Conservation (phyloP, 2,329 filamentous ascomycete species). For the Penicillium hesseltinei region DNA sequence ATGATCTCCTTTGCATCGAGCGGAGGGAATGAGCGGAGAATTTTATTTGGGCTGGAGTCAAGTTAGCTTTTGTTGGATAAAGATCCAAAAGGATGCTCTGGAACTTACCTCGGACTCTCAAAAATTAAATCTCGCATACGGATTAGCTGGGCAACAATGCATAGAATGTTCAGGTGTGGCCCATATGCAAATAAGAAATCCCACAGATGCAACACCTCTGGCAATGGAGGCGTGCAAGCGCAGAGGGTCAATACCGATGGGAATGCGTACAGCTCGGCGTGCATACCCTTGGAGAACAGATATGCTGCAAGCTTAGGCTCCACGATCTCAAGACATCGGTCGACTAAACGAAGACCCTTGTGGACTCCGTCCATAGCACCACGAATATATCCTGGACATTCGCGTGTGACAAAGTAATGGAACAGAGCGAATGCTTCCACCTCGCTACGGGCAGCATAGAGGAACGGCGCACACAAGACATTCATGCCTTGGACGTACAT, state of each 20-base stretch:
- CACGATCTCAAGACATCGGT: slow-evolving; percentile 86
- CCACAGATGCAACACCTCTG: slow-evolving; percentile 90
- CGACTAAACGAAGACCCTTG: slow-evolving; percentile 83
- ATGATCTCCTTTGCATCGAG: slow-evolving; percentile 83
- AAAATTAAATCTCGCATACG: slow-evolving; percentile 82
- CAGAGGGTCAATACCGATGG: slow-evolving; percentile 91
- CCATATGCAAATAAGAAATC: slow-evolving; percentile 97
- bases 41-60: slow-evolving; percentile 74
- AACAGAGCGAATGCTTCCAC: slow-evolving; percentile 93
- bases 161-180: slow-evolving; percentile 89
- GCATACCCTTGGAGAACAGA: slow-evolving; percentile 79
- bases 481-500: slow-evolving; percentile 99
- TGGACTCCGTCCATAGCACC: slow-evolving; percentile 98
- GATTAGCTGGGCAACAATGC: slow-evolving; percentile 92
- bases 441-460: slow-evolving; percentile 92
- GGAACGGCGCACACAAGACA: slow-evolving; percentile 89
- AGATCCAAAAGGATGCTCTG: neutral
- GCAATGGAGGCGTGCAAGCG: slow-evolving; percentile 90
- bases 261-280: slow-evolving; percentile 94
- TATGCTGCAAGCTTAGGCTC: slow-evolving; percentile 84
- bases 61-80: slow-evolving; percentile 9
- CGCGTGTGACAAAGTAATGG: slow-evolving; percentile 78
- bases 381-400: slow-evolving; percentile 90
- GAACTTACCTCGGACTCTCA: slow-evolving; percentile 71
- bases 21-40: slow-evolving; percentile 81